These are phyloP conservation scores for Elsinoe fawcettii DNA, from an alignment of 2,329 filamentous ascomycete species.

Conservation along the genomic window DNA sequence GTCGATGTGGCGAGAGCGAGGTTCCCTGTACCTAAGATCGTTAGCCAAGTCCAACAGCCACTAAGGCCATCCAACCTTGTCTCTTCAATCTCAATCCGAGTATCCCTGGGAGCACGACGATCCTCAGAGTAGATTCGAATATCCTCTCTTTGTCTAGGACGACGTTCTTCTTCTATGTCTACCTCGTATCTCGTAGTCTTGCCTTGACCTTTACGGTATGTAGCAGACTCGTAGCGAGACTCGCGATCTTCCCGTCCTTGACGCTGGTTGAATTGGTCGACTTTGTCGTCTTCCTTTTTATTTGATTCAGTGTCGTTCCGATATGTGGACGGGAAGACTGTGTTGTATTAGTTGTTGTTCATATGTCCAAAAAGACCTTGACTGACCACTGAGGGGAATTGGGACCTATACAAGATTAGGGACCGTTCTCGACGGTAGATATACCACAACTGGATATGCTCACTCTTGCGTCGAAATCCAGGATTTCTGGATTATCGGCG, in stretches of 20 bases:
- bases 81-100: constrained; percentile 40
- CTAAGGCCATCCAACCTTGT: constrained; percentile 39
- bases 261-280: constrained; percentile 67
- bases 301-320: constrained; percentile 65
- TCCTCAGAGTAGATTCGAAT: constrained; percentile 32
- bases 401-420: constrained; percentile 16
- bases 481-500: constrained; percentile 19
- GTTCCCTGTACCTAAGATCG: constrained; percentile 47
- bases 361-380: background rate
- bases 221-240: constrained; percentile 60
- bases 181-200: constrained; percentile 52
- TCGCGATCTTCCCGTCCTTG: constrained; percentile 97
- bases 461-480: constrained; percentile 22
- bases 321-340: constrained; percentile 96
- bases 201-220: constrained; percentile 55
- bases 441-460: background rate
- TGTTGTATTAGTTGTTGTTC: background rate
- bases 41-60: constrained; percentile 4
- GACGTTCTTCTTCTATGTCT: constrained; percentile 76
- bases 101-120: constrained; percentile 29
- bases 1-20: constrained; percentile 52
- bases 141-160: constrained; percentile 50
- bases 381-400: constrained; percentile 20
- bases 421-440: background rate
- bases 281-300: constrained; percentile 82